These are phyloP conservation scores for Pyronema domesticum DNA, from an alignment of 495 filamentous ascomycete genomes.

Conservation along the genomic window DNA sequence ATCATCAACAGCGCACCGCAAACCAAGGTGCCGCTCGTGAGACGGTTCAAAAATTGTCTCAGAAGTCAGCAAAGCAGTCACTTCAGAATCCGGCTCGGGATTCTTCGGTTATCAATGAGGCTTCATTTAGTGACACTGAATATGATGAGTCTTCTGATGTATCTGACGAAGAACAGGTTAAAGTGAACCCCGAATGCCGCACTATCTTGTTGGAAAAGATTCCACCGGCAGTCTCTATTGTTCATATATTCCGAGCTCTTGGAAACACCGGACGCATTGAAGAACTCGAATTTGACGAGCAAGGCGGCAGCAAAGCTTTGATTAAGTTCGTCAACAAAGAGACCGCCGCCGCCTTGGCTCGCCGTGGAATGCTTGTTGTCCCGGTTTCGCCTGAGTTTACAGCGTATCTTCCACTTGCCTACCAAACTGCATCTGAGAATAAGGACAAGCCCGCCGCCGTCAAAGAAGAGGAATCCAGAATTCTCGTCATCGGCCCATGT, in stretches of 20 bases:
- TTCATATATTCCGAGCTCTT: neutral
- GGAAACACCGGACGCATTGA: conserved; percentile 1
- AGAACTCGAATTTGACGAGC: neutral
- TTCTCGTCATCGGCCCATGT: neutral
- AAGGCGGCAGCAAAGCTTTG: neutral
- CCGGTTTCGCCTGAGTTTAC: neutral
- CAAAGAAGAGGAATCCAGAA: neutral
- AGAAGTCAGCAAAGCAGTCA: no score
- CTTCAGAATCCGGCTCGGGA: no score
- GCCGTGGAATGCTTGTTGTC: neutral
- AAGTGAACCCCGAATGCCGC: neutral
- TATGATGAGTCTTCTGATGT: neutral
- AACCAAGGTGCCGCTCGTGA: no score
- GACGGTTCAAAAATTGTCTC: no score
- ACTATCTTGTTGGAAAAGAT: neutral
- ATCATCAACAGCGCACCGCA: no score
- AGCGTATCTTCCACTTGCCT: neutral
- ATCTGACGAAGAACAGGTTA: neutral
- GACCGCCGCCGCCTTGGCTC: neutral
- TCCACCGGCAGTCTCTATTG: neutral
- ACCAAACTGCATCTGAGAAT: neutral
- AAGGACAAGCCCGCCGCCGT: neutral
- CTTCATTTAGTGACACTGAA: no score
- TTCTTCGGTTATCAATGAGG: no score
- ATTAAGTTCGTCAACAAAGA: neutral